phyloP scores from a whole-genome alignment of 2,329 filamentous ascomycete species.

The Aspergillus ibericus region DNA sequence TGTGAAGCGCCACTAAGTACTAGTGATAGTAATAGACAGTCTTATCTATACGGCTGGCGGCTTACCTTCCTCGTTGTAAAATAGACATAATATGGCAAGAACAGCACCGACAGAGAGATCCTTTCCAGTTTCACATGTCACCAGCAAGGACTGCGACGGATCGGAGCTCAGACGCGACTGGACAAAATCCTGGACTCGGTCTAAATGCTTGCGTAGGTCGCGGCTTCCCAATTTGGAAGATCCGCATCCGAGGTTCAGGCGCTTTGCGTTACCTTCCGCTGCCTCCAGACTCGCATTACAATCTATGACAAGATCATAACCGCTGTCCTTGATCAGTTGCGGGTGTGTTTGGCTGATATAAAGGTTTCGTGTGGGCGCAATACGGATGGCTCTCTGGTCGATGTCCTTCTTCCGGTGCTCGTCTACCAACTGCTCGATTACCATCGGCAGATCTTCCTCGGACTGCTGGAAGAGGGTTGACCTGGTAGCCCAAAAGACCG shows the following conservation, averaged over 20 bases:
- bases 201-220: constrained; percentile 72
- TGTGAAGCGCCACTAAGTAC: background rate
- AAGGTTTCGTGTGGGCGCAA: constrained; percentile 42
- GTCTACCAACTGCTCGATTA: constrained; percentile 50
- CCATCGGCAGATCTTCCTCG: constrained; percentile 62
- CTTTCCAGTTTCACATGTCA: constrained; percentile 74
- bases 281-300: constrained; percentile 34
- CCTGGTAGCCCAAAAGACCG: constrained; percentile 74
- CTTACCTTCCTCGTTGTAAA: constrained; percentile 65
- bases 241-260: constrained; percentile 63
- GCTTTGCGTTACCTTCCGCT: constrained; percentile 41
- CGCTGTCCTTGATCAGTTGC: constrained; percentile 41
- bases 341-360: constrained; percentile 30
- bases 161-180: constrained; percentile 33
- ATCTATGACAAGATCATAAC: constrained; percentile 47
- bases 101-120: constrained; percentile 78
- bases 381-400: constrained; percentile 27
- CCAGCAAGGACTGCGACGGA: constrained; percentile 45
- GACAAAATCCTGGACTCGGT: constrained; percentile 61
- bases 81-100: constrained; percentile 72
- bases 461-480: constrained; percentile 59
- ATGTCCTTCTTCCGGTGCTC: constrained; percentile 23
- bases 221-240: constrained; percentile 77
- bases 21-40: constrained; percentile 11
- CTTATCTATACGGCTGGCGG: constrained; percentile 10